Percentiles rank a stretch among this genome's conserved stretches.
These are phyloP conservation scores for Cordyceps pruinosa DNA, from an alignment of 2,329 filamentous ascomycete species.

Conservation along the genomic window DNA sequence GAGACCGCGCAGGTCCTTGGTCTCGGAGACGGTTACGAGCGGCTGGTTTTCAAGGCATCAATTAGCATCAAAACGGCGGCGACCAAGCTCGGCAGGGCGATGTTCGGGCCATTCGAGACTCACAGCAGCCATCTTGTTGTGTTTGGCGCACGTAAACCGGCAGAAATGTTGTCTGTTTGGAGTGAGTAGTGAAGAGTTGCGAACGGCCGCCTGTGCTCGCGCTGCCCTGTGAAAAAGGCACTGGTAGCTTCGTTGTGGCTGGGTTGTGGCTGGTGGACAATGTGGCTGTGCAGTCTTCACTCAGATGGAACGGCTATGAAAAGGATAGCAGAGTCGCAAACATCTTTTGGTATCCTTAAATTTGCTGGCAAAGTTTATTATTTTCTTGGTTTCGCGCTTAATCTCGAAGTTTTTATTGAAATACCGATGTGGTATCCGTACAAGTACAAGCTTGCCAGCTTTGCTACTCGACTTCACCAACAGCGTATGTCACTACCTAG, in stretches of 20 bases:
- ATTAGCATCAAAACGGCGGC: constrained; percentile 15
- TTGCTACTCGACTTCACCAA: too few relatives aligned
- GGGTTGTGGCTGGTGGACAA: constrained; percentile 1
- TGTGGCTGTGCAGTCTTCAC: not conserved
- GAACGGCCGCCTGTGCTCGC: not conserved
- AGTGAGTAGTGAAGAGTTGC: constrained; percentile 1
- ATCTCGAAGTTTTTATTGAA: not conserved
- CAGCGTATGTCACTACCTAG: too few relatives aligned
- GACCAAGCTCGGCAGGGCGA: not conserved
- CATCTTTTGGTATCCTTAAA: not conserved
- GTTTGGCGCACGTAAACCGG: constrained; percentile 16
- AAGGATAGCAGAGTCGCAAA: not conserved
- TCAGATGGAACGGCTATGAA: not conserved
- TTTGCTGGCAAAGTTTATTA: too few relatives aligned
- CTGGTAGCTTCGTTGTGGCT: constrained; percentile 10
- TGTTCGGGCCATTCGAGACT: constrained; percentile 21
- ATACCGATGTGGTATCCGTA: too few relatives aligned
- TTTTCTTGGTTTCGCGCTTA: too few relatives aligned
- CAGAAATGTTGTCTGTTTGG: constrained; percentile 11
- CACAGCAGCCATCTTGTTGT: constrained; percentile 46
- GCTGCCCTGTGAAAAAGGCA: constrained; percentile 12
- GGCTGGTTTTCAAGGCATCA: constrained; percentile 33
- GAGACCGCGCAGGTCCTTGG: constrained; percentile 89
- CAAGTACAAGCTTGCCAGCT: too few relatives aligned
- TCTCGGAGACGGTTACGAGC: constrained; percentile 79